Conservation (phyloP, 352 stramenopile genomes). For the Phytophthora europaea region DNA sequence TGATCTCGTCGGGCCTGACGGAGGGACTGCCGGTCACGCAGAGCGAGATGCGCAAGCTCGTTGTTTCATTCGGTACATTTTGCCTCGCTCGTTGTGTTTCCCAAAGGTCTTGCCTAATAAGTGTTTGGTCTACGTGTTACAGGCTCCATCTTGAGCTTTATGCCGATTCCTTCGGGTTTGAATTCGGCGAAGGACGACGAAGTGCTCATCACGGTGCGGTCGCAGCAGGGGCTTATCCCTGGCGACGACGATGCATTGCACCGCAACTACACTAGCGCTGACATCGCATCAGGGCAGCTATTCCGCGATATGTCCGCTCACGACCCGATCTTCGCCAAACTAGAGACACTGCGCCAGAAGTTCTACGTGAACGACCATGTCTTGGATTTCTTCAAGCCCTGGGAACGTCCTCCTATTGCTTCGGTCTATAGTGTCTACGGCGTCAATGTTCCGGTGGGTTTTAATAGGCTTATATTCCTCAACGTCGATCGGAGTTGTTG, state of each 20-base stretch:
- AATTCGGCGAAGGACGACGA: slow-evolving; percentile 64
- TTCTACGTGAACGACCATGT: slow-evolving; percentile 82
- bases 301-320: slow-evolving; percentile 75
- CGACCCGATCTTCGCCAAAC: slow-evolving; percentile 73
- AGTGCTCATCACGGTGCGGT: slow-evolving; percentile 62
- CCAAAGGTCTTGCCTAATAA: neutral
- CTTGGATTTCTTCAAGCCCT: slow-evolving; percentile 65
- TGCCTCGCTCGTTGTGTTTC: neutral
- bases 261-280: slow-evolving; percentile 70
- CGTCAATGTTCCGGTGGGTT: slow-evolving; percentile 73
- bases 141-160: slow-evolving; percentile 80
- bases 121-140: slow-evolving; percentile 1
- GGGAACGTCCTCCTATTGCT: slow-evolving; percentile 75
- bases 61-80: slow-evolving; percentile 71
- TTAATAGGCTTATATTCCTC: neutral
- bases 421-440: slow-evolving; percentile 84
- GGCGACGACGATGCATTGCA: slow-evolving; percentile 30
- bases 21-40: slow-evolving; percentile 73
- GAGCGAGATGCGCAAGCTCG: slow-evolving; percentile 75
- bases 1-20: slow-evolving; percentile 74
- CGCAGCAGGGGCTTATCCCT: slow-evolving; percentile 36
- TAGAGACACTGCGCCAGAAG: slow-evolving; percentile 63
- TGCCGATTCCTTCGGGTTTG: slow-evolving; percentile 68
- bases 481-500: neutral
- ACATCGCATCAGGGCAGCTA: slow-evolving; percentile 74